Base-by-base conservation (phyloP, 331 rosid genomes). In the Rhamnella rubrinervis region DNA sequence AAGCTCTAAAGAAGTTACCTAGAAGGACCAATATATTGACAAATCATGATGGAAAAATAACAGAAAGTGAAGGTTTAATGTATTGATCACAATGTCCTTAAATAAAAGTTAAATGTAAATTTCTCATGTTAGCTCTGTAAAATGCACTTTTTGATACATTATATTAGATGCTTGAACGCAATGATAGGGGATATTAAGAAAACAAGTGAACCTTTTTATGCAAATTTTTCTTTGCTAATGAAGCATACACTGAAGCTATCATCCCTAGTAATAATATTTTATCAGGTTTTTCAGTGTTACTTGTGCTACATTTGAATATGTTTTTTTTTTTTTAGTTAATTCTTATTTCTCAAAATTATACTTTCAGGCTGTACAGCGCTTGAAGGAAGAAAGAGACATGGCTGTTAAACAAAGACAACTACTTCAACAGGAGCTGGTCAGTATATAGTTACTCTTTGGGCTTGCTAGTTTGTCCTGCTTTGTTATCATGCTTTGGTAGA, bases 381-480 rank as follows among this genome's bases (percentile, higher is more conserved):
- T 91, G 81, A 87, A 81, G 83, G 98, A 87, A 78, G 98, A 93
- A 81, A 88, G 86, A 80, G 98, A 93, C 69, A 76, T 78, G 21
- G 88, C 89, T 71, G 76, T 76, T 47, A 85, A 83, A 75, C 97
- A 84, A 76, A 88, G 92, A 10, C 82, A 84, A 66, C 86, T 81
- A 70, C 95, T 93, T 72, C 96, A 85, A 79, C 95, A 82, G 74
- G 97, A 93, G 83, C 80, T 88, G 92, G 98, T 92, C 64, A 76
- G 79, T 71, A 38, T 59, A 69, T 51, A 62, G 15, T 66, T 23
- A 15, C 41, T 71, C 60, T 31, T 58, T 49, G 55, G 59, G 38
- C 50, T 20, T 37, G 46, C 62, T 40, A 53, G 37, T 6, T 69
- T 59, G n/a, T 60, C 18, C 76, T 39, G 1, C 8, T 61, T 25